phyloP scores from a whole-genome alignment of 495 filamentous ascomycete species.

The Penicillium manginii region DNA sequence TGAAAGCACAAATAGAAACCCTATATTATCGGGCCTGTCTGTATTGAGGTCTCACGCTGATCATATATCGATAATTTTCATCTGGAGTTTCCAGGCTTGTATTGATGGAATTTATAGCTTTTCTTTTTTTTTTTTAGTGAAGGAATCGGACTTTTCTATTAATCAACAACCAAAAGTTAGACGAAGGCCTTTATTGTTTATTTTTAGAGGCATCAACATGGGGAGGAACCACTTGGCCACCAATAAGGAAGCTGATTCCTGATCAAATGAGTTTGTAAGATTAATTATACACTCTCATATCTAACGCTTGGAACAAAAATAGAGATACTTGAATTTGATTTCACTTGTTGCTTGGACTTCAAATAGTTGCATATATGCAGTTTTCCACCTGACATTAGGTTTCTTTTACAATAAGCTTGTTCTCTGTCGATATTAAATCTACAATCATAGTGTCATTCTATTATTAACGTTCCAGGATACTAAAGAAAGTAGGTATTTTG shows the following conservation, averaged over 20 bases:
- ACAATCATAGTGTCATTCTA: not conserved
- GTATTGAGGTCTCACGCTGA: slow-evolving; percentile 1
- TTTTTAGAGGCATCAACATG: no score
- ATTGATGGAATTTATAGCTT: slow-evolving; percentile 1
- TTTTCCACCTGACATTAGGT: not conserved
- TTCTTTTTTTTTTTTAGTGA: not conserved
- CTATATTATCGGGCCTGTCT: not conserved
- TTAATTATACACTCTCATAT: no score
- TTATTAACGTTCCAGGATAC: not conserved
- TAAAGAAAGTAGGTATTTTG: not conserved
- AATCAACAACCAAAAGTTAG: no score
- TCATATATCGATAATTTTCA: slow-evolving; percentile 2
- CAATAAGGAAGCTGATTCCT: no score
- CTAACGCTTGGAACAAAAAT: no score
- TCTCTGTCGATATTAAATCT: not conserved
- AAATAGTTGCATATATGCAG: not conserved
- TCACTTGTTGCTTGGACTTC: no score
- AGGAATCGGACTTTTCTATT: no score
- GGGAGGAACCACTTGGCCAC: no score
- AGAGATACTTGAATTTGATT: no score
- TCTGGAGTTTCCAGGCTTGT: not conserved
- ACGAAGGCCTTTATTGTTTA: no score
- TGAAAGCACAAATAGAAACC: not conserved
- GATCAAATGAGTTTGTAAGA: no score
- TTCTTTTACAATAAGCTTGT: not conserved